Conservation (phyloP, 148 eudicot genomes). For the Cornus controversa region DNA sequence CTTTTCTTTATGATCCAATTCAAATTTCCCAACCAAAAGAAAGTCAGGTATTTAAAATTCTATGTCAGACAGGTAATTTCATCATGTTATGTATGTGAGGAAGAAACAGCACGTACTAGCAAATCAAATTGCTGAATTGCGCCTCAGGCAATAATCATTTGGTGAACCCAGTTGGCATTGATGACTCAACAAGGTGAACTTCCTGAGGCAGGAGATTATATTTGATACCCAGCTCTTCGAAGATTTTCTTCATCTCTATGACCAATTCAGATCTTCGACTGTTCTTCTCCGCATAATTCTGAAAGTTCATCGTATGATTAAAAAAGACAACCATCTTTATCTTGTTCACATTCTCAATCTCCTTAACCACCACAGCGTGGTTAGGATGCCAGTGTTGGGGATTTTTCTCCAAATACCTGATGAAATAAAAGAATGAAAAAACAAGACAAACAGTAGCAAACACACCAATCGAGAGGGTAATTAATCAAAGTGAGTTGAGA, state of each 20-base stretch:
- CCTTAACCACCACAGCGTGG: conserved; percentile 46
- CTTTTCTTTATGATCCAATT: no score
- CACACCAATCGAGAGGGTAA: not conserved
- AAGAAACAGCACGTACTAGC: not conserved
- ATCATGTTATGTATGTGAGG: not conserved
- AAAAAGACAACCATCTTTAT: conserved; percentile 43
- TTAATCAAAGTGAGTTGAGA: no score
- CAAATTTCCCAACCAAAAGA: no score
- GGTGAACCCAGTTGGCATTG: not conserved
- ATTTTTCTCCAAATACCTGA: conserved; percentile 48
- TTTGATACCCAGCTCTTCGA: conserved; percentile 13
- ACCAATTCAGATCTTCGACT: conserved; percentile 30
- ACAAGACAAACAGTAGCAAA: not conserved
- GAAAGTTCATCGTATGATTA: conserved; percentile 47
- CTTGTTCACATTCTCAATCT: conserved; percentile 38
- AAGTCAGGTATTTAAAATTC: not conserved
- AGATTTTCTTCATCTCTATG: conserved; percentile 21
- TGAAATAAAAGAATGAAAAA: not conserved
- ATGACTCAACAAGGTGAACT: not conserved
- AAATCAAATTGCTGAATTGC: not conserved
- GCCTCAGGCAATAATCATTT: not conserved
- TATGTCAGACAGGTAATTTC: not conserved
- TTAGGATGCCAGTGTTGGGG: conserved; percentile 35
- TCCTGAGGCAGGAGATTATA: conserved; percentile 22
- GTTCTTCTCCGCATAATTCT: conserved; percentile 32